Percentiles rank a stretch among this genome's conserved stretches.
These are phyloP conservation scores for Toxoplasma gondii DNA, from an alignment of 169 alveolate genomes.

Conservation along the genomic window DNA sequence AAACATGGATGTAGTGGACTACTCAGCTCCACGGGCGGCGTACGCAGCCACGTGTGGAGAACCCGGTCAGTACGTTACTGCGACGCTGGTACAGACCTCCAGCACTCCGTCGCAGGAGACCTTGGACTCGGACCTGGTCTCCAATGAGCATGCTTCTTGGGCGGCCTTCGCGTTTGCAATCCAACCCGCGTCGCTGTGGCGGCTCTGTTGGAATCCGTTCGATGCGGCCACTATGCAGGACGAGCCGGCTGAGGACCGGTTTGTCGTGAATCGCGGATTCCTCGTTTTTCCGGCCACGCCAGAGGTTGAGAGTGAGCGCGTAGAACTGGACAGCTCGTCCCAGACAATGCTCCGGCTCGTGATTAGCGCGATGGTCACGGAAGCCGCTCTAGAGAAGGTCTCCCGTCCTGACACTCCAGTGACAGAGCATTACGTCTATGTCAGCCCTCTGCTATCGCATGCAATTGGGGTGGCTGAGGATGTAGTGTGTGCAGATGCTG, in stretches of 20 bases:
- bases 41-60: constrained; percentile 31
- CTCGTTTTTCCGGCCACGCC: not conserved
- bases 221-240: not conserved
- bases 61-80: not conserved
- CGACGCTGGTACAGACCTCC: not conserved
- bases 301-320: not conserved
- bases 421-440: not conserved
- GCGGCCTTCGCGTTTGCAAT: not conserved
- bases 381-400: not conserved
- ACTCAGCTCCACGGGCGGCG: constrained; percentile 43
- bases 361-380: not conserved
- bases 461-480: not conserved
- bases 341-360: not conserved
- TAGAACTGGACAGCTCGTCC: not conserved
- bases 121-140: not conserved
- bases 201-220: constrained; percentile 29
- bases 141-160: not conserved
- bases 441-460: not conserved
- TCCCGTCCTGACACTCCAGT: not conserved
- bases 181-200: not conserved
- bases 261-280: not conserved
- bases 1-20: constrained; percentile 37
- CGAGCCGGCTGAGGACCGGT: not conserved
- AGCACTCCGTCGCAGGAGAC: not conserved
- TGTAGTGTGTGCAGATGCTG: not conserved